phyloP scores from a whole-genome alignment of 371 early-diverging fungal species.

The Syncephalastrum monosporum region DNA sequence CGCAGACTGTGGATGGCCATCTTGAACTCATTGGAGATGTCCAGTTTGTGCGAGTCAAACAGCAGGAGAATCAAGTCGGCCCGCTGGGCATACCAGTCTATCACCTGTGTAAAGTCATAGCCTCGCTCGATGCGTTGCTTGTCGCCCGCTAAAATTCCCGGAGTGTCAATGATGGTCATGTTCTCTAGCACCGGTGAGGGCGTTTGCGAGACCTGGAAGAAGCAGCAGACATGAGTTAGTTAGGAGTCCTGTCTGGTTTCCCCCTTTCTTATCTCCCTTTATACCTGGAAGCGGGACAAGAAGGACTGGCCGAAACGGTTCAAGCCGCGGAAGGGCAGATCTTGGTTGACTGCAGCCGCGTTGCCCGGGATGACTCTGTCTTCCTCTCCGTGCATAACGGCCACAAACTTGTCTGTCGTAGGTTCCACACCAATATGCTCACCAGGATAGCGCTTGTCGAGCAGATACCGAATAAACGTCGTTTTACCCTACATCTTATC shows the following conservation, averaged over 20 bases:
- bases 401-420: conserved; percentile 85
- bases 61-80: conserved; percentile 80
- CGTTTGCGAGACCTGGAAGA: conserved; percentile 66
- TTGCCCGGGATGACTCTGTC: conserved; percentile 83
- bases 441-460: conserved; percentile 81
- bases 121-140: conserved; percentile 79
- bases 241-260: neutral
- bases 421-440: conserved; percentile 87
- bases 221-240: neutral
- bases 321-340: conserved; percentile 79
- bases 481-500: conserved; percentile 65
- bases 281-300: conserved; percentile 79
- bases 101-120: conserved; percentile 80
- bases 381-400: conserved; percentile 78
- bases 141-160: conserved; percentile 85
- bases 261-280: neutral
- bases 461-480: conserved; percentile 81
- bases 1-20: conserved; percentile 71
- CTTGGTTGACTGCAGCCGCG: conserved; percentile 84
- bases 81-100: conserved; percentile 86
- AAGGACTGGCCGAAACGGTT: conserved; percentile 80
- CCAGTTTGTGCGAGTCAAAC: conserved; percentile 89
- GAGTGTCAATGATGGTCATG: conserved; percentile 86
- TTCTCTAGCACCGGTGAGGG: conserved; percentile 71
- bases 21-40: conserved; percentile 89